phyloP scores from a whole-genome alignment of 2,329 filamentous ascomycete genomes.

The Phyllachora maydis region DNA sequence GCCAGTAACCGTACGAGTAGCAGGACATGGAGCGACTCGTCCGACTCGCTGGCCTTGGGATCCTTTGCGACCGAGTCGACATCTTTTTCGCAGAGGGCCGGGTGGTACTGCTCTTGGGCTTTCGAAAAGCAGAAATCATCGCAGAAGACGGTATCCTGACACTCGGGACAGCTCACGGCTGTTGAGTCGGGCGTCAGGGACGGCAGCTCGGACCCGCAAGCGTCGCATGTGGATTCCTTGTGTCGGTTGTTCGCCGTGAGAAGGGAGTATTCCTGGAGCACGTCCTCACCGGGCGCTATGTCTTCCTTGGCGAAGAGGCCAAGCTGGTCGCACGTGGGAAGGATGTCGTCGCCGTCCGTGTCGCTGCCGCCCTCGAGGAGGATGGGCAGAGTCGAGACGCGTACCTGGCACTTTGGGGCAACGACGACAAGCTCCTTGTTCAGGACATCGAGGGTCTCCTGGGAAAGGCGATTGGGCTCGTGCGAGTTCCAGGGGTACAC shows the following conservation, averaged over 20 bases:
- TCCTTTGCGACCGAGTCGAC: conserved; percentile 46
- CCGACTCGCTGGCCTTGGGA: conserved; percentile 34
- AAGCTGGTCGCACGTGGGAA: conserved; percentile 50
- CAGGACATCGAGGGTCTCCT: conserved; percentile 46
- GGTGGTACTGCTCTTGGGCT: conserved; percentile 40
- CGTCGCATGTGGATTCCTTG: conserved; percentile 75
- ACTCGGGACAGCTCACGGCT: conserved; percentile 36
- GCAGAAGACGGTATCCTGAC: conserved; percentile 47
- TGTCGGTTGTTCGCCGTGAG: conserved; percentile 77
- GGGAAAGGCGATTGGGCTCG: conserved; percentile 50
- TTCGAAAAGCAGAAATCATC: conserved; percentile 33
- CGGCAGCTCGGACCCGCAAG: conserved; percentile 59
- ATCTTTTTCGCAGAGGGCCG: conserved; percentile 44
- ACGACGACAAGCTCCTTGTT: conserved; percentile 49
- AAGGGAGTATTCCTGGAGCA: conserved; percentile 67
- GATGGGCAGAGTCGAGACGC: conserved; percentile 54
- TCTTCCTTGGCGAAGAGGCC: conserved; percentile 78
- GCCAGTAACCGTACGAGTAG: conserved; percentile 41
- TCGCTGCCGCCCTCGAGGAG: conserved; percentile 35
- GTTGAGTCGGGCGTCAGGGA: conserved; percentile 24
- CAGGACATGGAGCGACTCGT: conserved; percentile 40
- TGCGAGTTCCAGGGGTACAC: conserved; percentile 50
- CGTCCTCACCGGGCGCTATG: conserved; percentile 52
- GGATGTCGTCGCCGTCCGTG: conserved; percentile 24
- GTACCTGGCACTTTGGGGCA: conserved; percentile 67